A percentile compares a stretch with the other conserved stretches of the same genome.
These are phyloP conservation scores for sunflower (Helianthus annuus) DNA, from an alignment of 129 eudicot species.

Conservation along the genomic window DNA sequence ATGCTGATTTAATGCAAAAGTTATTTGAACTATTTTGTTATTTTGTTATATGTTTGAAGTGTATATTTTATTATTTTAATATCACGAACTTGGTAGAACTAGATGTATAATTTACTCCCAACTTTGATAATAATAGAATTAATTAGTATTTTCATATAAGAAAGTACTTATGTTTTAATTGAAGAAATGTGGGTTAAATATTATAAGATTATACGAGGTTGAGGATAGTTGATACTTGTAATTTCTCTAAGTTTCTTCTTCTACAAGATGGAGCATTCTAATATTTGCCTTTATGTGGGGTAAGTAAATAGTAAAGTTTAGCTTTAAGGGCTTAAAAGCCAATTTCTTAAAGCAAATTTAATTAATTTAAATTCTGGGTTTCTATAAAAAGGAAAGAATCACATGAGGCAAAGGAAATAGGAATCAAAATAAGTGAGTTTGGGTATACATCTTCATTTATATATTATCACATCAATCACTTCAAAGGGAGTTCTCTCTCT, in stretches of 20 bases:
- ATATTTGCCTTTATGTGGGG: neutral
- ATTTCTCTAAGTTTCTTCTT: neutral
- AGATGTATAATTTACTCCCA: no score
- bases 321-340: constrained; percentile 9
- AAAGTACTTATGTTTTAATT: no score
- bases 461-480: constrained; percentile 42
- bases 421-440: constrained; percentile 36
- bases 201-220: no score
- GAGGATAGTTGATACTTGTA: neutral
- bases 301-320: constrained; percentile 11
- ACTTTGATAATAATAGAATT: no score
- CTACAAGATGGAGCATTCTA: neutral
- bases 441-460: constrained; percentile 28
- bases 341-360: constrained; percentile 16
- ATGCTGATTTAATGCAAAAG: no score
- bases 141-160: no score
- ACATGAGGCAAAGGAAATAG: constrained; percentile 25
- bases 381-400: constrained; percentile 33
- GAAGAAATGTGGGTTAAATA: neutral
- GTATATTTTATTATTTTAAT: no score
- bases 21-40: no score
- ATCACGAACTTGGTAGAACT: no score
- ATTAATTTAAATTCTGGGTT: neutral
- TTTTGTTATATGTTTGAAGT: no score
- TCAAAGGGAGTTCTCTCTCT: constrained; percentile 26